A percentile compares a stretch with the other conserved stretches of the same genome.
Conservation (phyloP, 306 rosid species). For the Sophora flavescens region DNA sequence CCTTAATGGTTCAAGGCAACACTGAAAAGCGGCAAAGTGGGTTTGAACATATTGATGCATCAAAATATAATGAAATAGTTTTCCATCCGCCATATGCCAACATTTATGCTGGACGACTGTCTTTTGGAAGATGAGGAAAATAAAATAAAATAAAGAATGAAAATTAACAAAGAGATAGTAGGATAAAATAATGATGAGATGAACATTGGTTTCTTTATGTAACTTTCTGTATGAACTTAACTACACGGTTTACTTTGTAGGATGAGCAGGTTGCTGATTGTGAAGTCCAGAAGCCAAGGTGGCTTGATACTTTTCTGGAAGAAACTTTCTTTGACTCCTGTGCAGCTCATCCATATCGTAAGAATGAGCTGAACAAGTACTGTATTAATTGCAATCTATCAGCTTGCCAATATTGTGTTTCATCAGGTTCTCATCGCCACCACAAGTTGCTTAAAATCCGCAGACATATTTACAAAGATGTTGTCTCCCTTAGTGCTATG, state of each 20-base stretch:
- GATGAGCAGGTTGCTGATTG: conserved; percentile 33
- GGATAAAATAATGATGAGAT: conserved; percentile 1
- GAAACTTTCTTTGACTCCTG: conserved; percentile 49
- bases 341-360: conserved; percentile 35
- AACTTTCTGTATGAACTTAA: conserved; percentile 19
- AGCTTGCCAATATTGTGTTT: conserved; percentile 54
- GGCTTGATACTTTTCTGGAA: conserved; percentile 53
- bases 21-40: background rate
- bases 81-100: background rate
- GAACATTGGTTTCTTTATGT: conserved; percentile 14
- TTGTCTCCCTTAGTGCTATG: conserved; percentile 53
- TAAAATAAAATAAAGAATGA: conserved; percentile 5
- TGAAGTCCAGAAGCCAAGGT: conserved; percentile 35
- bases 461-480: conserved; percentile 58
- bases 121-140: conserved; percentile 1
- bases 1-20: background rate
- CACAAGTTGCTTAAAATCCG: conserved; percentile 53
- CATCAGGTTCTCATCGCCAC: conserved; percentile 48
- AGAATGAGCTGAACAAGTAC: conserved; percentile 54
- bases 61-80: conserved; percentile 10
- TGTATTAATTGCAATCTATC: conserved; percentile 54
- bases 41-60: conserved; percentile 11
- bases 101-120: background rate
- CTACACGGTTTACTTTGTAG: conserved; percentile 44
- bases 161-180: conserved; percentile 4